Base-by-base conservation (phyloP, 2,329 filamentous ascomycete species). In the Colletotrichum sp. region DNA sequence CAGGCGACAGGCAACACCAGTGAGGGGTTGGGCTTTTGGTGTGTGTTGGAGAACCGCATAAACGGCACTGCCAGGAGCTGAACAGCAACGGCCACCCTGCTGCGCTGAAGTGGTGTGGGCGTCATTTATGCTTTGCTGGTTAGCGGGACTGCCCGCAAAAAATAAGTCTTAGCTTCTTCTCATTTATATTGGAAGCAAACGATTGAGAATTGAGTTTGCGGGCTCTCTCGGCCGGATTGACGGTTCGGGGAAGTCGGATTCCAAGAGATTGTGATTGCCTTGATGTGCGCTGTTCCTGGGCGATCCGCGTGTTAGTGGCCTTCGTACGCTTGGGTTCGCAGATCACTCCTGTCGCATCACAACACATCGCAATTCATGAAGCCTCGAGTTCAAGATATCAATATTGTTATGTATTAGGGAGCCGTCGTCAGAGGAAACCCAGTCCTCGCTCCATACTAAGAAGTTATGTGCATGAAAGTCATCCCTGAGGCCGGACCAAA, bases 401-500 rank as follows among this genome's bases (percentile, higher is more conserved):
- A 59, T 21, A 59, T 33, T 15, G 57, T 29, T 64, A 74, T 72
- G 57, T 72, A 64, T 70, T 64, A 54, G 11, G 55, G 68, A 51
- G 72, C 34, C 47, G 51, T 66, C 61, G 29, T 72, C 3, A 72
- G 68, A 71, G 68, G 59, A n/a, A 18, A 18, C 58, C 16, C 38
- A 54, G 21, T 36, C 31, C 72, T 72, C 72, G 57, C 66, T 24
- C 68, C 72, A 31, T 9, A n/a, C 15, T 51, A 47, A 24, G 29
- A 70, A 31, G 21, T 27, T 64, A 73, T 73, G 16, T 73, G 55
- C 68, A 67, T 67, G 63, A 74, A 51, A 74, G 63, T 63, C 55
- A 29, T 66, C 51, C 34, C 51, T 36, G 57, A 74, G 47, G 34
- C 71, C 3, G 3, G 33, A 36, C 68, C 63, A 47, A 7, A 12